phyloP scores from a whole-genome alignment of 768 basidiomycete species.

The Russula emetica region DNA sequence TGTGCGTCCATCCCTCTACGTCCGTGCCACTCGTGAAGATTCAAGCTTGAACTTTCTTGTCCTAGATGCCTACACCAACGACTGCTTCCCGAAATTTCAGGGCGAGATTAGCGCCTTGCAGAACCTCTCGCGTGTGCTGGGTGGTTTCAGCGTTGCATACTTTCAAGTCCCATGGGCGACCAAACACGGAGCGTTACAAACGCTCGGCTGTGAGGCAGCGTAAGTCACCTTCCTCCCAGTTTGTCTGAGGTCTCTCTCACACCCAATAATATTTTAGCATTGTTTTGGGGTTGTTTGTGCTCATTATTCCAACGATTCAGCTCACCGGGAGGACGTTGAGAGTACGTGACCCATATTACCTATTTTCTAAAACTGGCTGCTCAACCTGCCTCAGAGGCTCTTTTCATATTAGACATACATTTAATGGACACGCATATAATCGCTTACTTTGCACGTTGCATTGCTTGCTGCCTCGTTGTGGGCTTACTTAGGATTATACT shows the following conservation, averaged over 20 bases:
- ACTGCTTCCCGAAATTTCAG: constrained; percentile 47
- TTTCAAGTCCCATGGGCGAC: constrained; percentile 64
- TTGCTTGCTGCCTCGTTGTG: too few species aligned
- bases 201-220: constrained; percentile 61
- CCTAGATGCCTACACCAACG: constrained; percentile 47
- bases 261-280: constrained; percentile 35
- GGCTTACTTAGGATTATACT: too few species aligned
- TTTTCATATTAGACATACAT: too few species aligned
- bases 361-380: too few species aligned
- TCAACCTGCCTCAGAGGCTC: too few species aligned
- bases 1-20: constrained; percentile 40
- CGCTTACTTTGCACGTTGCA: too few species aligned
- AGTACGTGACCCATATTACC: constrained; percentile 35
- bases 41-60: constrained; percentile 5
- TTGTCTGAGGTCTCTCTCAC: neutral
- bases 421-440: too few species aligned
- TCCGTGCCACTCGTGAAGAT: constrained; percentile 12
- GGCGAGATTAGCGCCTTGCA: constrained; percentile 62
- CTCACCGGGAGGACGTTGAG: constrained; percentile 44
- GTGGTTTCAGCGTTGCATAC: constrained; percentile 64
- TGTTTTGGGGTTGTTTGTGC: constrained; percentile 48
- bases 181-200: constrained; percentile 56
- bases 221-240: constrained; percentile 33
- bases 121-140: constrained; percentile 52
- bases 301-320: constrained; percentile 51